Conservation (phyloP, 1,284 basidiomycete genomes). For the Moesziomyces sp. region DNA sequence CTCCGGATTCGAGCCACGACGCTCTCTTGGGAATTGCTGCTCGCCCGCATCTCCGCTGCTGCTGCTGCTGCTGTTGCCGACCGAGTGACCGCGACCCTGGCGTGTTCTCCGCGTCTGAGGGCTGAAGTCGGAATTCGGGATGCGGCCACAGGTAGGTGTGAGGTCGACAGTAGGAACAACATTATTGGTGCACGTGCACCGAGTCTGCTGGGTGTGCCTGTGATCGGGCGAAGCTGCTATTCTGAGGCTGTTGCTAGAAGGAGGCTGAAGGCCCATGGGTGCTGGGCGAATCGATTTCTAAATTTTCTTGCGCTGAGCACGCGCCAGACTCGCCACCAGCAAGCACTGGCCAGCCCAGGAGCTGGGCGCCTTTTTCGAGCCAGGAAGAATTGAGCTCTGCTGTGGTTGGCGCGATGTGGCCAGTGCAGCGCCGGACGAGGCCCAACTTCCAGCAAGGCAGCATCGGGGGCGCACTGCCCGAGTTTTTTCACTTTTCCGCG, state of each 20-base stretch:
- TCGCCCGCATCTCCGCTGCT: background rate
- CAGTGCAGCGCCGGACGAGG: background rate
- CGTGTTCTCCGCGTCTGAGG: background rate
- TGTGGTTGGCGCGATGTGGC: background rate
- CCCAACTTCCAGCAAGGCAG: background rate
- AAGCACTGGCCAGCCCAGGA: background rate
- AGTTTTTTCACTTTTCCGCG: constrained; percentile 16
- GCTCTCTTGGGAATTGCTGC: too few species aligned
- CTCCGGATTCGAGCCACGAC: too few species aligned
- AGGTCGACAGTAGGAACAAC: background rate
- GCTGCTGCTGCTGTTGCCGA: background rate
- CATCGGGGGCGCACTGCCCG: background rate
- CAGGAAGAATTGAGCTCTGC: background rate
- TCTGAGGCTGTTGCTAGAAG: too few species aligned
- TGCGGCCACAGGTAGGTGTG: background rate
- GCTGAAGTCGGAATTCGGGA: background rate
- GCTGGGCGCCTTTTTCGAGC: too few species aligned
- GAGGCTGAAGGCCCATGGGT: too few species aligned
- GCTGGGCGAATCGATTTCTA: background rate
- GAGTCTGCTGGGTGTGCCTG: background rate
- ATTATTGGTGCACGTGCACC: background rate
- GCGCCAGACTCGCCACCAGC: background rate
- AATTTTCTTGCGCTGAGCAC: background rate
- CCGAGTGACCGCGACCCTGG: background rate
- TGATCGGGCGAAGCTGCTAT: background rate